Percentiles rank a stretch among this genome's conserved stretches.
phyloP scores from a whole-genome alignment of 306 rosid species.

The Begonia peltatifolia region DNA sequence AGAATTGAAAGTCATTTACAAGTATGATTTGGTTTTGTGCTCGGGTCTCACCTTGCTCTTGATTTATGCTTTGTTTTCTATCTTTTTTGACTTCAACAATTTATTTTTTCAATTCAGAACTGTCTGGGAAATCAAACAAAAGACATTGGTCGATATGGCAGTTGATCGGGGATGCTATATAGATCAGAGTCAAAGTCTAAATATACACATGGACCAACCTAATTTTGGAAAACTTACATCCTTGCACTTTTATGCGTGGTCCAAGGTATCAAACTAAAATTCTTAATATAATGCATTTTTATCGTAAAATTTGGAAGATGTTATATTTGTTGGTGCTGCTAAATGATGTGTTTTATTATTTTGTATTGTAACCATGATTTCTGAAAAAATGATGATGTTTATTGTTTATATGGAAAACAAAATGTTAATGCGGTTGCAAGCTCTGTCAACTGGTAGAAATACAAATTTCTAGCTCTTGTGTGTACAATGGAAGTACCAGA shows the following conservation, averaged over 20 bases:
- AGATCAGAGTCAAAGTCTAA: conserved; percentile 88
- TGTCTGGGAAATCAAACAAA: conserved; percentile 96
- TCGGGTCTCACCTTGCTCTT: neutral
- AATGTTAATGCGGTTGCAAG: too few species aligned
- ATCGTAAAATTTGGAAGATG: too few species aligned
- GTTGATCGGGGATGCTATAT: conserved; percentile 78
- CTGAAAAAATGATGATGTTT: neutral
- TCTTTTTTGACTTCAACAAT: conserved; percentile 12
- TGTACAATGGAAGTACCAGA: too few species aligned
- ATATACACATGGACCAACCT: conserved; percentile 88
- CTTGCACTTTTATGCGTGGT: conserved; percentile 85
- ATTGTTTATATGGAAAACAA: neutral
- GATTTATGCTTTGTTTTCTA: neutral
- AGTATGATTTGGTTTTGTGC: conserved; percentile 24
- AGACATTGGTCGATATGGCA: conserved; percentile 84
- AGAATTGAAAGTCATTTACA: conserved; percentile 57
- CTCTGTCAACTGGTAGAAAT: too few species aligned
- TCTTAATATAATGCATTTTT: neutral
- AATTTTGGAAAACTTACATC: conserved; percentile 82
- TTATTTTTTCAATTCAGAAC: conserved; percentile 31
- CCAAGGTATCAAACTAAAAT: conserved; percentile 34
- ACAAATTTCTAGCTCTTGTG: too few species aligned
- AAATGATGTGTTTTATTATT: too few species aligned
- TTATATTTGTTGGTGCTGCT: too few species aligned
- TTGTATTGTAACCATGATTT: too few species aligned